phyloP scores from a whole-genome alignment of 2,329 filamentous ascomycete species.

The Hortaea sp. region DNA sequence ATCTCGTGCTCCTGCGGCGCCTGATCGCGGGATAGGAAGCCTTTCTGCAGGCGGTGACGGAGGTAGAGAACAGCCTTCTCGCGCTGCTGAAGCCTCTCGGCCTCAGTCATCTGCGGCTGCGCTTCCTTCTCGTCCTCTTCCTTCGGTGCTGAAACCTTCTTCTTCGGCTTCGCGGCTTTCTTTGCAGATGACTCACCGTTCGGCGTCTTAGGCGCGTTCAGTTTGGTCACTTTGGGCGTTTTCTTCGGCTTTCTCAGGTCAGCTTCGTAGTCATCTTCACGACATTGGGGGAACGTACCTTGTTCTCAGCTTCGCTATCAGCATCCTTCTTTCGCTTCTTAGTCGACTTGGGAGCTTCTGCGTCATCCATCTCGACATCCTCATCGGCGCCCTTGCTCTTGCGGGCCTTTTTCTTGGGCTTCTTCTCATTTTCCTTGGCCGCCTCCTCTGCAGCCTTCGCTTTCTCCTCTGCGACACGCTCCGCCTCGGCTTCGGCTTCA shows the following conservation, averaged over 20 bases:
- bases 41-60: constrained; percentile 89
- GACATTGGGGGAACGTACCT: constrained; percentile 29
- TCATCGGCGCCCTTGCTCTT: constrained; percentile 26
- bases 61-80: constrained; percentile 74
- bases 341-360: constrained; percentile 48
- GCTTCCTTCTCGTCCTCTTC: constrained; percentile 48
- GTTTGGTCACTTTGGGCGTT: constrained; percentile 39
- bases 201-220: constrained; percentile 35
- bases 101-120: constrained; percentile 44
- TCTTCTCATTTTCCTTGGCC: constrained; percentile 40
- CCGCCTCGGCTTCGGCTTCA: constrained; percentile 30
- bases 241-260: constrained; percentile 36
- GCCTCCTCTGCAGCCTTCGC: constrained; percentile 30
- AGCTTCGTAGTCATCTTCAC: not conserved
- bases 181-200: constrained; percentile 26
- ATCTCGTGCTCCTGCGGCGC: constrained; percentile 81
- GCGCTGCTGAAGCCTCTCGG: constrained; percentile 46
- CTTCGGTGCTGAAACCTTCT: constrained; percentile 42
- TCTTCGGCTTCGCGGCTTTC: constrained; percentile 41
- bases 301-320: constrained; percentile 60
- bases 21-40: constrained; percentile 75
- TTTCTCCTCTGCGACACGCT: constrained; percentile 27
- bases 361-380: constrained; percentile 50
- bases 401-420: constrained; percentile 35
- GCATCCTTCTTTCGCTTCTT: constrained; percentile 76